Evolutionary conservation across 768 basidiomycete species (phyloP).

Genomic region (Mrakia gelida): DNA sequence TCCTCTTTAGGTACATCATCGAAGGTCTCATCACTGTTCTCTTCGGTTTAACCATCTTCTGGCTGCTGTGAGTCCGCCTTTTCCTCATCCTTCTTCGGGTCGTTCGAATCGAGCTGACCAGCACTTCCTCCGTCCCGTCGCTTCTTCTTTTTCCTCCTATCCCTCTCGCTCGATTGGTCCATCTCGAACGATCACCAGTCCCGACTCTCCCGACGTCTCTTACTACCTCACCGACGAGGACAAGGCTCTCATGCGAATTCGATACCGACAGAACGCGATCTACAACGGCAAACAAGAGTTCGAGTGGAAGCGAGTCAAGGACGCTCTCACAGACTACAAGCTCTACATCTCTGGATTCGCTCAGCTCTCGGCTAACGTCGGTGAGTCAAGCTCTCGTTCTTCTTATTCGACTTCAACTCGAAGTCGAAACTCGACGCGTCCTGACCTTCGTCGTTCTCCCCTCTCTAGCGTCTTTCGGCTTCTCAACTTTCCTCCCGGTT

Average conservation of each 20-base stretch:
- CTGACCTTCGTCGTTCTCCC: not conserved
- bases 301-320: constrained; percentile 34
- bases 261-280: constrained; percentile 32
- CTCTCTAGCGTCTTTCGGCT: constrained; percentile 32
- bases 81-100: no score
- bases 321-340: constrained; percentile 33
- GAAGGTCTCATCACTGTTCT: constrained; percentile 38
- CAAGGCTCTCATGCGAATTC: constrained; percentile 27
- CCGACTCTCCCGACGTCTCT: constrained; percentile 35
- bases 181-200: not conserved
- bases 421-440: not conserved
- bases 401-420: no score
- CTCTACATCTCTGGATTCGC: constrained; percentile 30
- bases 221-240: constrained; percentile 35
- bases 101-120: no score
- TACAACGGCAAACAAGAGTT: constrained; percentile 38
- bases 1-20: constrained; percentile 31
- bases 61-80: constrained; percentile 17
- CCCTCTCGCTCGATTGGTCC: no score
- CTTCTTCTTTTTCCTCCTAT: no score
- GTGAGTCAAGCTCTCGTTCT: not conserved
- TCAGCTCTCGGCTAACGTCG: constrained; percentile 36
- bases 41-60: constrained; percentile 33
- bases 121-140: no score
- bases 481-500: constrained; percentile 35